Conservation (phyloP, 768 basidiomycete genomes). For the Pulveroboletus sp. region DNA sequence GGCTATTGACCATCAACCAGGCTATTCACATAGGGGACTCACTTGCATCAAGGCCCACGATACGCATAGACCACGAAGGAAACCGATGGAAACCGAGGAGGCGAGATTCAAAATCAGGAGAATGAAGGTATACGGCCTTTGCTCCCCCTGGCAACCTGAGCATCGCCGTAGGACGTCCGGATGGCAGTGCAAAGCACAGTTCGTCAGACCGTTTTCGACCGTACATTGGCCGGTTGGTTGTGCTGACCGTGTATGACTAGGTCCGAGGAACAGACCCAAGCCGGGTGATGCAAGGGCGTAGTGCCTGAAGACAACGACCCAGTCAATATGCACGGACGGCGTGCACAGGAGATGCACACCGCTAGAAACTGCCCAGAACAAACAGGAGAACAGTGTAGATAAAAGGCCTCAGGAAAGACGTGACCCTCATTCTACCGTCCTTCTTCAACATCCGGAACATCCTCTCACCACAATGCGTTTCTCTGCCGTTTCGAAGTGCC, state of each 20-base stretch:
- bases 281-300: background rate
- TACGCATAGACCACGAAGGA: background rate
- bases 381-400: constrained; percentile 2
- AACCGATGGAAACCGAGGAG: background rate
- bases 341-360: constrained; percentile 12
- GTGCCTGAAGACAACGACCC: background rate
- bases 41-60: background rate
- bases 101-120: background rate
- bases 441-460: background rate
- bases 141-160: constrained; percentile 4
- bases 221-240: background rate
- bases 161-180: background rate
- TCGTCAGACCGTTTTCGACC: background rate
- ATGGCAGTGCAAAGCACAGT: constrained; percentile 9
- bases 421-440: constrained; percentile 1
- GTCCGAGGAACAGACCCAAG: background rate
- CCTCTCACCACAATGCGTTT: constrained; percentile 17
- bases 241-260: background rate
- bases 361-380: constrained; percentile 2
- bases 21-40: background rate
- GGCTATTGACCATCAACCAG: background rate
- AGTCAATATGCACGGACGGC: background rate
- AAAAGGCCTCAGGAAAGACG: constrained; percentile 7
- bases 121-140: background rate
- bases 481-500: constrained; percentile 4